Percentiles rank a stretch among this genome's conserved stretches.
phyloP scores from a whole-genome alignment of 2,329 filamentous ascomycete species.

The Pseudogymnoascus sp. region DNA sequence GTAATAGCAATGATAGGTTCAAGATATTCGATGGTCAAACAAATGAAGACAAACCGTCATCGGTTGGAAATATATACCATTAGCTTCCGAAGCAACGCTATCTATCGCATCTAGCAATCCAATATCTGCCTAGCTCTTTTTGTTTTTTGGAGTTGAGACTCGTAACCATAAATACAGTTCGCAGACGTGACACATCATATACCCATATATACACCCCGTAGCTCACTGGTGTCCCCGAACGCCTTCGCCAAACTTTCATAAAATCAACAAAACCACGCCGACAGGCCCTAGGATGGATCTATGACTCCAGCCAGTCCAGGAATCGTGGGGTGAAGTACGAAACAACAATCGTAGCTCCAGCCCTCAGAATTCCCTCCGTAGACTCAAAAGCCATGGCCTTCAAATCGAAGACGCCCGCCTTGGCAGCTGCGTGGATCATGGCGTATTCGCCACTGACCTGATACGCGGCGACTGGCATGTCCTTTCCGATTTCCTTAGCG shows the following conservation, averaged over 20 bases:
- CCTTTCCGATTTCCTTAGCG: conserved; percentile 85
- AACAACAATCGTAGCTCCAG: conserved; percentile 85
- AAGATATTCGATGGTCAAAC: not conserved
- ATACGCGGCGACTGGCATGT: conserved; percentile 89
- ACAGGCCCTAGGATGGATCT: conserved; percentile 13
- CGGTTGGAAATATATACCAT: not conserved
- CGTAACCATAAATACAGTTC: conserved; percentile 5
- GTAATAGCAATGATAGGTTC: no score
- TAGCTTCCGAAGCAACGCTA: not conserved
- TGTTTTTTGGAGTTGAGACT: conserved; percentile 6
- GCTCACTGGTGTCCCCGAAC: not conserved
- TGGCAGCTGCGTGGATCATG: conserved; percentile 94
- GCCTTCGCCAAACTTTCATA: not conserved
- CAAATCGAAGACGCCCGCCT: conserved; percentile 92
- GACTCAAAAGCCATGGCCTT: conserved; percentile 92
- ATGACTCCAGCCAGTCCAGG: conserved; percentile 55
- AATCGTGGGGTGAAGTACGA: conserved; percentile 89
- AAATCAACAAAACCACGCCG: not conserved
- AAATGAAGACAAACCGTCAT: not conserved
- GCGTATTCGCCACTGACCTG: conserved; percentile 96
- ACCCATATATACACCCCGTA: not conserved
- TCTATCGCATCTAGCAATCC: conserved; percentile 7
- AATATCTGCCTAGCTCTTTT: conserved; percentile 1
- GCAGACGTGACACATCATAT: not conserved
- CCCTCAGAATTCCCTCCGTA: conserved; percentile 84